Evolutionary conservation across 2,329 filamentous ascomycete genomes (phyloP), one percentile per base, ranked within the genome.

Genomic region (Pseudogymnoascus sp.): DNA sequence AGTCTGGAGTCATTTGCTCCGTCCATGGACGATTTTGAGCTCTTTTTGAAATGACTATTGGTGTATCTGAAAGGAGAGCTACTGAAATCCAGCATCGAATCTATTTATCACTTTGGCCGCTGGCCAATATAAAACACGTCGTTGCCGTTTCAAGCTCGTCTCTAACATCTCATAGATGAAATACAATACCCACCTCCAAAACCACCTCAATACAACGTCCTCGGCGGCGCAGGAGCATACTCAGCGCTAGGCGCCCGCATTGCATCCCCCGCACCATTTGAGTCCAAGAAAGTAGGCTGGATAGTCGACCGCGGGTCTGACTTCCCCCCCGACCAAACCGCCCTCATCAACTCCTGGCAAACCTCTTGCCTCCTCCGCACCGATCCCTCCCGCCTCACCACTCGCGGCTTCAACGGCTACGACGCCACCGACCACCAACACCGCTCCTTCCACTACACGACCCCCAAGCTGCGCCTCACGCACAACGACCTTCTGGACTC

Each of bases 351-450:
- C 13, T 81, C 83, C 47, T 97, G 95, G 93, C 76, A 86, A 14
- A 96, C 93, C 1, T 84, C 84, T 5, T 89, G 85, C 19, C 71
- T 91, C 14, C 78, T 95, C 67, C 84, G 92, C 62, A 77, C 84
- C 59, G 86, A 89, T 62, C 78, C 80, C 1, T 74, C 81, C 6
- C 85, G 90, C 24, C 79, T 90, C 60, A 97, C 93, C 2, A 99
- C 95, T 0, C 85, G 91, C 53, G 93, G 89, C 53, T 96, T 91
- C 91, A 97, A 97, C 74, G 90, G 90, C 60, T 97, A 97, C 73
- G 85, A 87, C 38, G 82, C 84, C 33, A 81, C 85, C 61, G 47
- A 56, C 24, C 26, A 7, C 47, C 84, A 90, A 73, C 82, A 86
- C 67, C 79, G 82, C 75, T 87, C 87, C 6, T 99, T 99, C 80